phyloP scores from a whole-genome alignment of 148 eudicot genomes.

The Camellia granthamiana region DNA sequence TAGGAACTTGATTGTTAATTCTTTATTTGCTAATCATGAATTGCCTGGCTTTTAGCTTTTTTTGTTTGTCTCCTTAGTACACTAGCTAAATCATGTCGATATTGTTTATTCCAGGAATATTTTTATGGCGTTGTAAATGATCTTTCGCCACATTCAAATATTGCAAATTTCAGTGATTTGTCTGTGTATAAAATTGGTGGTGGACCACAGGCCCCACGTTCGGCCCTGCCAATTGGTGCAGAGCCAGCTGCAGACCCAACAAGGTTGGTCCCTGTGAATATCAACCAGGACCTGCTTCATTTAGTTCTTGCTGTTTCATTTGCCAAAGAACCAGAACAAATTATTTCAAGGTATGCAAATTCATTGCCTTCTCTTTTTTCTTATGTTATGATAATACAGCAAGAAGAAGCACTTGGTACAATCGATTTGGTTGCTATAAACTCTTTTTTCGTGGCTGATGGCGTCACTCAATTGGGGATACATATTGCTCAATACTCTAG shows the following conservation, averaged over 20 bases:
- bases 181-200: constrained; percentile 74
- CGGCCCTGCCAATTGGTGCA: constrained; percentile 23
- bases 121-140: constrained; percentile 86
- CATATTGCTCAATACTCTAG: too few relatives aligned
- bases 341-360: constrained; percentile 64
- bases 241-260: constrained; percentile 91
- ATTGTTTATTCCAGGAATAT: constrained; percentile 59
- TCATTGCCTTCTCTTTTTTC: neutral
- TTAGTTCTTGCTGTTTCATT: constrained; percentile 81
- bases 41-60: neutral
- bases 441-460: too few relatives aligned
- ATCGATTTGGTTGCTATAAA: too few relatives aligned
- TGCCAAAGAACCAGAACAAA: constrained; percentile 84
- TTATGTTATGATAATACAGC: neutral
- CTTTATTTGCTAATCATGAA: neutral
- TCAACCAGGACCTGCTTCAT: constrained; percentile 74
- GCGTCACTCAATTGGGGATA: too few relatives aligned
- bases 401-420: neutral
- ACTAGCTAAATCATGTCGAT: constrained; percentile 4
- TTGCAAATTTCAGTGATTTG: constrained; percentile 68
- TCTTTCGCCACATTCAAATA: constrained; percentile 85
- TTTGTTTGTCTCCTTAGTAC: neutral
- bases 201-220: constrained; percentile 96
- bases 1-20: constrained; percentile 1
- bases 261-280: constrained; percentile 70